A percentile compares a stretch with the other conserved stretches of the same genome.
Conservation (phyloP, 257 asterid genomes). For the Lavandula angustifolia region DNA sequence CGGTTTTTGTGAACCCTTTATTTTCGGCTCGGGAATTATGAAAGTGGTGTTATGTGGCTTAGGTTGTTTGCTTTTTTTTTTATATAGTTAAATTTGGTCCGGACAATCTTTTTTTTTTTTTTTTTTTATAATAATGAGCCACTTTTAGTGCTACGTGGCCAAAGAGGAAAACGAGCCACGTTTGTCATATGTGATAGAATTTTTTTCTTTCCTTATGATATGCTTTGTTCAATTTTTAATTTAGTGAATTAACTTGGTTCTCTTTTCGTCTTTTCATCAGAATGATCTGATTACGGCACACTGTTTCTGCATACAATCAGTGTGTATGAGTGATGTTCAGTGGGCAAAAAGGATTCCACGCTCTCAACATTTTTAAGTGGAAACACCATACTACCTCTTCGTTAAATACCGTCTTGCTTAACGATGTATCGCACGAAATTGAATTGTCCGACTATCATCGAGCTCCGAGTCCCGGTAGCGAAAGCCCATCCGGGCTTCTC, state of each 20-base stretch:
- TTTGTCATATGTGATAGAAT: neutral
- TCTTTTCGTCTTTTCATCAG: conserved; percentile 39
- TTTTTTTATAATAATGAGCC: too few relatives aligned
- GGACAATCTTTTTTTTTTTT: too few relatives aligned
- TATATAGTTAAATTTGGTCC: too few relatives aligned
- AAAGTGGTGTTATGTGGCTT: too few relatives aligned
- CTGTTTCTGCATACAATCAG: conserved; percentile 48
- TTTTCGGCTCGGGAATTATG: too few relatives aligned
- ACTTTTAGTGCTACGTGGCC: too few relatives aligned
- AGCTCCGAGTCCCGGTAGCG: conserved; percentile 83
- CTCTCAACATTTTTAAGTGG: conserved; percentile 74
- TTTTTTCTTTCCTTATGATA: conserved; percentile 11
- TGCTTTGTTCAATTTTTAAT: conserved; percentile 5
- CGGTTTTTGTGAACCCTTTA: too few relatives aligned
- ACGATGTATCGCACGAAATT: conserved; percentile 65
- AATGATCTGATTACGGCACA: conserved; percentile 38
- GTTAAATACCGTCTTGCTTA: conserved; percentile 61
- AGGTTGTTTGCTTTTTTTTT: too few relatives aligned
- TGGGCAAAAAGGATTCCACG: conserved; percentile 61
- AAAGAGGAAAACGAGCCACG: too few relatives aligned
- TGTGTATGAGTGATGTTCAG: conserved; percentile 80
- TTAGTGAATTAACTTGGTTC: conserved; percentile 16
- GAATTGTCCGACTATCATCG: conserved; percentile 81
- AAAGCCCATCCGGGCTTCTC: conserved; percentile 96
- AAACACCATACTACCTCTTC: conserved; percentile 61